These are phyloP conservation scores for Boletus rubropictus DNA, from an alignment of 768 basidiomycete genomes.

Conservation along the genomic window DNA sequence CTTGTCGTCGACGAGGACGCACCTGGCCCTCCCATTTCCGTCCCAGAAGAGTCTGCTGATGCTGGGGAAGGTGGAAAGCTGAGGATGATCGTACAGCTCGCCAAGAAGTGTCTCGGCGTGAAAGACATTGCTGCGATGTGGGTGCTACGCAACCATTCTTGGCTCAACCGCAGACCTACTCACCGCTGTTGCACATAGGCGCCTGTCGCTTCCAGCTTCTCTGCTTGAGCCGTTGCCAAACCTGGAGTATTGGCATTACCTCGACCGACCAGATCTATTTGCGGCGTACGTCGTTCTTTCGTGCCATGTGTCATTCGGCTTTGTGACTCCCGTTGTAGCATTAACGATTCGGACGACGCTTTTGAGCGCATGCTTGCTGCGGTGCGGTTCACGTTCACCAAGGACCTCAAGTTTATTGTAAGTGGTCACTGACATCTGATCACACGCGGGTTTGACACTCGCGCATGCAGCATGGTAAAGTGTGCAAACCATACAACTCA, in stretches of 20 bases:
- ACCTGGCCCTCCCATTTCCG: slow-evolving; percentile 53
- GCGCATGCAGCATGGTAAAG: slow-evolving; percentile 66
- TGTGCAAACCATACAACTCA: slow-evolving; percentile 91
- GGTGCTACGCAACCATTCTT: slow-evolving; percentile 25
- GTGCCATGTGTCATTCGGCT: background rate
- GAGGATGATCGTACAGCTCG: slow-evolving; percentile 87
- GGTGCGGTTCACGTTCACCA: slow-evolving; percentile 81
- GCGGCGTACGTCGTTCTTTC: slow-evolving; percentile 62
- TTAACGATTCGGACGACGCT: slow-evolving; percentile 89
- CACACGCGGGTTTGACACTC: background rate
- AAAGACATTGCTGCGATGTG: slow-evolving; percentile 95
- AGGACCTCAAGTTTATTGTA: slow-evolving; percentile 90
- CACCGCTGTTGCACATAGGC: slow-evolving; percentile 43
- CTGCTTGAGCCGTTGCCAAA: slow-evolving; percentile 92
- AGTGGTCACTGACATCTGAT: slow-evolving; percentile 25
- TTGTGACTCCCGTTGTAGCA: slow-evolving; percentile 40
- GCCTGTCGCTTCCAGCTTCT: slow-evolving; percentile 88
- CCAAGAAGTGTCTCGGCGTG: slow-evolving; percentile 88
- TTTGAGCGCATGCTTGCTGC: slow-evolving; percentile 94
- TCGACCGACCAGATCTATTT: slow-evolving; percentile 88
- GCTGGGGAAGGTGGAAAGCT: slow-evolving; percentile 84
- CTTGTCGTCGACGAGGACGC: slow-evolving; percentile 43
- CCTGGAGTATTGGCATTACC: slow-evolving; percentile 93
- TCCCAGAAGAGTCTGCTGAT: slow-evolving; percentile 68
- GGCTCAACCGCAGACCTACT: slow-evolving; percentile 9